Evolutionary conservation across 306 rosid genomes (phyloP).

Genomic region (Biancaea sappan): DNA sequence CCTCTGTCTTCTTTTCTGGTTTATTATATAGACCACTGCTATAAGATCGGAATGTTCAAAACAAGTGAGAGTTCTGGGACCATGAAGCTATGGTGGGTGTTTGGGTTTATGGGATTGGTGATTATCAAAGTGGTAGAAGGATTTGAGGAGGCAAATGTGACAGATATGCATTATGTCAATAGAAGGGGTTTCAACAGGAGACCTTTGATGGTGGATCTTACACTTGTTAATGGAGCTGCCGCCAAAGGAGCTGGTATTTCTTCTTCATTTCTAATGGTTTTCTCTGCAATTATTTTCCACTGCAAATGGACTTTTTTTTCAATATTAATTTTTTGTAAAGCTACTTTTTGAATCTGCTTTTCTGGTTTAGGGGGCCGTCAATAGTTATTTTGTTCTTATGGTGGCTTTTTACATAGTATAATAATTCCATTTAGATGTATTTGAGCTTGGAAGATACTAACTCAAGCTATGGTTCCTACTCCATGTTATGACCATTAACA

Average conservation of each 20-base stretch:
- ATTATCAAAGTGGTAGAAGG: slow-evolving; percentile 40
- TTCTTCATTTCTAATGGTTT: slow-evolving; percentile 2
- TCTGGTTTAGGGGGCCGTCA: not conserved
- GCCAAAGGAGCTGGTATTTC: slow-evolving; percentile 62
- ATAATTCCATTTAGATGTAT: not conserved
- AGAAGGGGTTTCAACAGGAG: slow-evolving; percentile 35
- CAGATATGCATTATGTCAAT: slow-evolving; percentile 39
- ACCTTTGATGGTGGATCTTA: slow-evolving; percentile 52
- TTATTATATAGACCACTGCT: not conserved
- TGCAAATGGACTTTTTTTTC: not conserved
- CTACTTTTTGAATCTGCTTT: slow-evolving; percentile 2
- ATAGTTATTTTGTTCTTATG: slow-evolving; percentile 17
- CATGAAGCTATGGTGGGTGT: slow-evolving; percentile 36
- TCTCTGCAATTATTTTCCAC: slow-evolving; percentile 16
- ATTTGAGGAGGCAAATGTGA: slow-evolving; percentile 39
- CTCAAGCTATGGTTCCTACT: slow-evolving; percentile 1
- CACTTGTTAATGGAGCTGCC: slow-evolving; percentile 53
- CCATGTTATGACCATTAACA: not conserved
- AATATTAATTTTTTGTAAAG: not conserved
- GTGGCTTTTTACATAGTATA: slow-evolving; percentile 2
- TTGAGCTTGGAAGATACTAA: slow-evolving; percentile 17
- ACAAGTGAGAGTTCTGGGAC: slow-evolving; percentile 18
- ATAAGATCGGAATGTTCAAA: slow-evolving; percentile 34
- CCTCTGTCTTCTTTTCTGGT: slow-evolving; percentile 23
- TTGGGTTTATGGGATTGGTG: slow-evolving; percentile 41